Evolutionary conservation across 2,329 filamentous ascomycete species (phyloP).

Genomic region (Hymenoscyphus occultus): DNA sequence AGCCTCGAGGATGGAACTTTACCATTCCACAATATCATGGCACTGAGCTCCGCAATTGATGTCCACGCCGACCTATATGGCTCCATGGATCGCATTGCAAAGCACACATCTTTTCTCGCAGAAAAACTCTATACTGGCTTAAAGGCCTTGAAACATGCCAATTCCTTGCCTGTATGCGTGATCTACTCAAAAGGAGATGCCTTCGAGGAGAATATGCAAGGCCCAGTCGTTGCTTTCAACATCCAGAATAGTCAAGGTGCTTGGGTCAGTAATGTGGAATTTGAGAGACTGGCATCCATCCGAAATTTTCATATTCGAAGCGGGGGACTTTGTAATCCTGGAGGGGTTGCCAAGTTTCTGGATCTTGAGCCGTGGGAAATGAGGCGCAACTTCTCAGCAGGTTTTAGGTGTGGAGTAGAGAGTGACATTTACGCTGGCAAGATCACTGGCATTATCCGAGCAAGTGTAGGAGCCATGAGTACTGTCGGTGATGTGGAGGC

Average conservation of each 20-base stretch:
- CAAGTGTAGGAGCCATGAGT: conserved; percentile 89
- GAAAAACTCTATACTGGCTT: conserved; percentile 58
- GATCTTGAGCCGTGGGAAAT: conserved; percentile 76
- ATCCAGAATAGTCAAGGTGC: conserved; percentile 63
- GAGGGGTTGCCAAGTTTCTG: conserved; percentile 74
- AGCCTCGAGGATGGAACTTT: conserved; percentile 87
- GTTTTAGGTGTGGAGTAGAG: conserved; percentile 79
- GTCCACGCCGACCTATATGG: conserved; percentile 68
- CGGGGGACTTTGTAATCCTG: conserved; percentile 88
- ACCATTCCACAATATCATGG: conserved; percentile 86
- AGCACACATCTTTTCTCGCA: conserved; percentile 67
- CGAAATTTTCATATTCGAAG: conserved; percentile 82
- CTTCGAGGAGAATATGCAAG: conserved; percentile 46
- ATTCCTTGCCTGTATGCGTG: conserved; percentile 41
- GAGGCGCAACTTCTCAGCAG: conserved; percentile 77
- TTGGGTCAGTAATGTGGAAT: conserved; percentile 78
- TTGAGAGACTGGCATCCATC: conserved; percentile 80
- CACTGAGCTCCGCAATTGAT: conserved; percentile 70
- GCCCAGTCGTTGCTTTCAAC: conserved; percentile 84
- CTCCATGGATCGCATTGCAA: conserved; percentile 65
- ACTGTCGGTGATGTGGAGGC: conserved; percentile 68
- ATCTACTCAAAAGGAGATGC: conserved; percentile 37
- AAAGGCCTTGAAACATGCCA: conserved; percentile 61
- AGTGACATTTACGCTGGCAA: conserved; percentile 80
- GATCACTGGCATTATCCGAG: conserved; percentile 81